Percentiles rank a stretch among this genome's conserved stretches.
Evolutionary conservation across 2,329 filamentous ascomycete genomes (phyloP).

Genomic region (Colletotrichum lupini): DNA sequence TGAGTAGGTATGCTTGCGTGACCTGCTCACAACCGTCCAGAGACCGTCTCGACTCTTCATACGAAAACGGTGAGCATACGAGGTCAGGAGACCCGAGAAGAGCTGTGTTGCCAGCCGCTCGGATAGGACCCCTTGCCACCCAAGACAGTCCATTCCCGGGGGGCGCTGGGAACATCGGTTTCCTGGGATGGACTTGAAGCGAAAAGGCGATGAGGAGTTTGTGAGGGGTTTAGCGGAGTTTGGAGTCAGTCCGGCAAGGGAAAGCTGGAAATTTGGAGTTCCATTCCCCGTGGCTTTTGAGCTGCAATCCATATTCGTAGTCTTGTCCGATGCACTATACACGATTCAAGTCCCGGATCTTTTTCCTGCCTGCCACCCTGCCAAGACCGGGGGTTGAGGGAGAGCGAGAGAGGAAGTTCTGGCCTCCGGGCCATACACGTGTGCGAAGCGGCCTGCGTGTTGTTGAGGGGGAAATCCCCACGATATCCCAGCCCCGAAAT

Average conservation of each 20-base stretch:
- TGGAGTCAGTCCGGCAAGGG: neutral
- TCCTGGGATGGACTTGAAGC: neutral
- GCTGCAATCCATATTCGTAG: neutral
- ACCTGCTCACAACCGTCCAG: neutral
- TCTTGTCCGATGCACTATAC: neutral
- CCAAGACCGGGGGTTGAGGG: neutral
- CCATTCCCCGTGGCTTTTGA: neutral
- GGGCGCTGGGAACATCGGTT: neutral
- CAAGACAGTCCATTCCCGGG: neutral
- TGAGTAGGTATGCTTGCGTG: neutral
- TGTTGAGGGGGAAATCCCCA: neutral
- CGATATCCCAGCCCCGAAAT: neutral
- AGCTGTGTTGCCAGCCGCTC: neutral
- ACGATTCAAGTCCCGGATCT: slow-evolving; percentile 5
- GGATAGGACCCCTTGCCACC: neutral
- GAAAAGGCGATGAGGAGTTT: neutral
- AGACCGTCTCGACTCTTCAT: neutral
- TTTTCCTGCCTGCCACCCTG: slow-evolving; percentile 2
- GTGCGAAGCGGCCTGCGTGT: neutral
- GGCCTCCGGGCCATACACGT: neutral
- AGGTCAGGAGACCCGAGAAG: slow-evolving; percentile 15
- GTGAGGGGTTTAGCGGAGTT: neutral
- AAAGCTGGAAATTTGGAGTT: neutral
- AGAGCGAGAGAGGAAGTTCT: neutral
- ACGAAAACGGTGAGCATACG: slow-evolving; percentile 7